Base-by-base conservation (phyloP, 73 alveolate species). In the Paramecium caudatum region DNA sequence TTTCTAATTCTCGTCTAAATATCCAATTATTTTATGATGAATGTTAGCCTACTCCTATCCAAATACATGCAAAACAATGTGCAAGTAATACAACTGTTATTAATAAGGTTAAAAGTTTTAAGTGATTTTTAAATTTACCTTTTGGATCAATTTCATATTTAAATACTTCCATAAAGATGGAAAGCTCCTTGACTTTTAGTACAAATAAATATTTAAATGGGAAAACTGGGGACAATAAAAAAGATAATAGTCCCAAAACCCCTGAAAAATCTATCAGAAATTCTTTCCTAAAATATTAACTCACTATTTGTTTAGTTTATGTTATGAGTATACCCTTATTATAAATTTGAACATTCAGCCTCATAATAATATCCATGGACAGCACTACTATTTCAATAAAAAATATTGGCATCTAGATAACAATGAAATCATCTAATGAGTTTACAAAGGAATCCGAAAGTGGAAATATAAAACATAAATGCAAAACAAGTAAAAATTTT, bases 11-110 rank as follows among this genome's bases (percentile, higher is more conserved):
- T 55, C 82, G 1, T 10, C 17, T 9, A 0, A 8, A 34, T 17
- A 82, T 82, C 91, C 91, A 82, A 47, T 82, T 82, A 12, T 32
- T 17, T 15, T 82, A 41, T 23, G 17, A 25, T n/a, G 34, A 21
- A 15, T 32, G 47, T 82, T 82, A 5, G 2, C 91, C 91, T 21
- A 82, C 83, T 9, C 61, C 80, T 17, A 82, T 47, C 91, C 91
- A 74, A 39, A 74, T 23, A 23, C 69, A 74, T 10, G 88, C 88
- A 43, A 74, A 41, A 37, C 43, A 45, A 43, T 74, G 88, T 10
- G 88, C 88, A 1, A 74, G 12, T 6, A 74, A 19, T 12, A 74
- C 47, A 8, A 74, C 88, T 27, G 65, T 74, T 2, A 74, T 19
- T 2, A 74, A 7, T 0, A 74, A 19, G 25, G 19, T 36, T n/a